Conservation (phyloP, 2,329 filamentous ascomycete species). For the Colletotrichum melonis region DNA sequence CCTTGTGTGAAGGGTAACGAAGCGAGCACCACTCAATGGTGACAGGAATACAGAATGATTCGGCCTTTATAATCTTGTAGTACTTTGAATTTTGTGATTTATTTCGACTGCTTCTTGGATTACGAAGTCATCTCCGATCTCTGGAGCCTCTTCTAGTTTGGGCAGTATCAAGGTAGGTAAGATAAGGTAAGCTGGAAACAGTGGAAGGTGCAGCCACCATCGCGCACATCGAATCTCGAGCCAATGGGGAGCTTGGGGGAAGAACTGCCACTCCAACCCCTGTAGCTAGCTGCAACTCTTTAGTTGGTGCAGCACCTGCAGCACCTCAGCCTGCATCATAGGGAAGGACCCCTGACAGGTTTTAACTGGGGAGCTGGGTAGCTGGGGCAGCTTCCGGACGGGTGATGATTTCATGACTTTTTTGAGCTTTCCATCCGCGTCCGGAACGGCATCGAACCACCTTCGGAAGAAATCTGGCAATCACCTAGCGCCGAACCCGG, state of each 20-base stretch:
- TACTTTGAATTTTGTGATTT: background rate
- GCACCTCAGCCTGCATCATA: background rate
- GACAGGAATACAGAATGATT: background rate
- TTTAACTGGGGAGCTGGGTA: slow-evolving; percentile 21
- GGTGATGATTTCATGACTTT: slow-evolving; percentile 36
- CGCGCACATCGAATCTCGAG: background rate
- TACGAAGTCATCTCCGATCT: background rate
- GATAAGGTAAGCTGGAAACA: background rate
- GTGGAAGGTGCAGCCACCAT: background rate
- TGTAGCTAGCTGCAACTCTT: slow-evolving; percentile 10
- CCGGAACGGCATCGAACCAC: slow-evolving; percentile 32
- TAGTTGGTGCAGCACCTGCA: background rate
- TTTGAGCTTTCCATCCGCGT: slow-evolving; percentile 22
- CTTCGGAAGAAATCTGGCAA: slow-evolving; percentile 15
- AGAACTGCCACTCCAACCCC: background rate
- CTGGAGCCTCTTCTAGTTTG: background rate
- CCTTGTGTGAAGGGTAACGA: background rate
- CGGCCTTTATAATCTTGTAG: background rate
- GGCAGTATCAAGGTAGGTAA: no score
- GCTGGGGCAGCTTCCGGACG: slow-evolving; percentile 17
- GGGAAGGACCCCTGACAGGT: slow-evolving; percentile 20
- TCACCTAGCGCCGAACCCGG: slow-evolving; percentile 21
- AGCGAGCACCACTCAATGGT: background rate
- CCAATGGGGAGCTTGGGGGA: slow-evolving; percentile 26
- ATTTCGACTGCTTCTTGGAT: background rate